Conservation (phyloP, 208 protist genomes). For the Leishmania aethiopica region DNA sequence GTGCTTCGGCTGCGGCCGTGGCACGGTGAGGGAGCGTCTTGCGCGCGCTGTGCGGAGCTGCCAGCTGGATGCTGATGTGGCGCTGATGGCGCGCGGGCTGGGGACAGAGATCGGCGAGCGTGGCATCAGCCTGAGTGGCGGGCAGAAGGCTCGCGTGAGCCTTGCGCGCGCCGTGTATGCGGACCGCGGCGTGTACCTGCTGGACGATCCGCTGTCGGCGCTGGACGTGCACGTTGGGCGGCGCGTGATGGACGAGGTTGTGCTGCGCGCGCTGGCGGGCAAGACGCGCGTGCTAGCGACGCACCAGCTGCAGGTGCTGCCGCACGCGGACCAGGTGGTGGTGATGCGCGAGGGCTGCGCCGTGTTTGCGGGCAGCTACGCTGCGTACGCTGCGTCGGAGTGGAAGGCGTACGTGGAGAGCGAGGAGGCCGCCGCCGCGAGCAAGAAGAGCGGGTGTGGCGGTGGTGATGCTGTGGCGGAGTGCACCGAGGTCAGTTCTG, state of each 20-base stretch:
- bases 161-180: slow-evolving; percentile 90
- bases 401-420: slow-evolving; percentile 21
- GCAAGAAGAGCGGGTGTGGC: neutral
- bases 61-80: slow-evolving; percentile 78
- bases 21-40: slow-evolving; percentile 27
- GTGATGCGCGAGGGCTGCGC: slow-evolving; percentile 72
- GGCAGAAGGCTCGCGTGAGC: slow-evolving; percentile 85
- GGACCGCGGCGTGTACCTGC: slow-evolving; percentile 82
- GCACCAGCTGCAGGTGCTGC: slow-evolving; percentile 92
- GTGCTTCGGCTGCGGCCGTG: slow-evolving; percentile 80
- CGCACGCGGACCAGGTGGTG: slow-evolving; percentile 81
- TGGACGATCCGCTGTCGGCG: slow-evolving; percentile 93
- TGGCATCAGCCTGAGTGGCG: slow-evolving; percentile 77
- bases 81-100: slow-evolving; percentile 37
- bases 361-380: slow-evolving; percentile 37
- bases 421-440: slow-evolving; percentile 5
- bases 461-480: neutral
- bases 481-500: slow-evolving; percentile 4
- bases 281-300: slow-evolving; percentile 94
- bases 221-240: slow-evolving; percentile 92
- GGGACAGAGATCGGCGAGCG: slow-evolving; percentile 52
- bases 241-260: slow-evolving; percentile 54
- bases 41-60: slow-evolving; percentile 44
- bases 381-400: slow-evolving; percentile 34
- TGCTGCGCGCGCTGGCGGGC: slow-evolving; percentile 51